Percentiles rank a stretch among this genome's conserved stretches.
phyloP scores from a whole-genome alignment of 148 eudicot genomes.

The Heliamphora exappendiculata region DNA sequence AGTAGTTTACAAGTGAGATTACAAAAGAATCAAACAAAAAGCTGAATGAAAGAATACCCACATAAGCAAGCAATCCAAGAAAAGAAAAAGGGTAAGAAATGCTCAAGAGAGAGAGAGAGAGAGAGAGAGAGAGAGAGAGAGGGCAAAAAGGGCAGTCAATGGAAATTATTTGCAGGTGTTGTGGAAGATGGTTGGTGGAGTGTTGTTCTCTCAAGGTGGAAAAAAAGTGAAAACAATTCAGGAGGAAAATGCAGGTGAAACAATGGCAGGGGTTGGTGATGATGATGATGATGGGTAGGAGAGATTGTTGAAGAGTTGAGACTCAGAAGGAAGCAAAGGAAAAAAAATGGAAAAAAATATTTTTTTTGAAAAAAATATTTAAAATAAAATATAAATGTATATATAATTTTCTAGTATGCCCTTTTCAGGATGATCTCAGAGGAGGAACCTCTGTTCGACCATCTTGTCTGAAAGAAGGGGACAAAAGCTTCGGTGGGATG shows the following conservation, averaged over 20 bases:
- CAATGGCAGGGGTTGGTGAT: neutral
- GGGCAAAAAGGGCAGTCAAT: constrained; percentile 19
- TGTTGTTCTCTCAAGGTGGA: too few species aligned
- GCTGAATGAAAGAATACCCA: constrained; percentile 43
- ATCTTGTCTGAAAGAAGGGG: constrained; percentile 35
- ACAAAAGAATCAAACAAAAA: constrained; percentile 13
- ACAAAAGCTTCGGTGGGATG: constrained; percentile 7
- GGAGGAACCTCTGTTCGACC: constrained; percentile 38
- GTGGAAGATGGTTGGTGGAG: neutral
- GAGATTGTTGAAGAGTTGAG: neutral
- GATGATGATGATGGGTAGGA: neutral
- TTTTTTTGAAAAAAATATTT: neutral
- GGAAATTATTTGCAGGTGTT: constrained; percentile 4
- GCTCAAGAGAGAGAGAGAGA: too few species aligned
- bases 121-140: too few species aligned
- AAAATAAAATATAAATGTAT: neutral
- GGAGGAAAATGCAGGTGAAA: neutral
- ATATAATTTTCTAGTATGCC: constrained; percentile 23
- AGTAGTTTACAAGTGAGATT: constrained; percentile 5
- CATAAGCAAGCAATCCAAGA: constrained; percentile 42
- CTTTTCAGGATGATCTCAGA: constrained; percentile 56
- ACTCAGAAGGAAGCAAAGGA: constrained; percentile 6
- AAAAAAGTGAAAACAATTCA: too few species aligned
- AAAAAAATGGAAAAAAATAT: neutral
- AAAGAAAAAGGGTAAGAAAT: constrained; percentile 18